Conservation (phyloP, 169 alveolate species). For the Amoebophrya sp. region DNA sequence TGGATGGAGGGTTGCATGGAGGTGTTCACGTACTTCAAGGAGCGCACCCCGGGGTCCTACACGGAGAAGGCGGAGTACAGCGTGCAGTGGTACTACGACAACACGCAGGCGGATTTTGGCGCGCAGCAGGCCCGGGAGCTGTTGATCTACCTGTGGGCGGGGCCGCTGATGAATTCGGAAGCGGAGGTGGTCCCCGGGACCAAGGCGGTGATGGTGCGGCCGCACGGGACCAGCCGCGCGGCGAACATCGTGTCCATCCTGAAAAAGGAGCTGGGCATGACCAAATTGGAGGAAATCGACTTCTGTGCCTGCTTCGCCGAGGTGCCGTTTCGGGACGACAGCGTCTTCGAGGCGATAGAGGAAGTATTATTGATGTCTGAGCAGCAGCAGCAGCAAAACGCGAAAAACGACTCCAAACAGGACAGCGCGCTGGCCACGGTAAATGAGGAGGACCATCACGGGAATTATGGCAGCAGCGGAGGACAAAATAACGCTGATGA, state of each 20-base stretch:
- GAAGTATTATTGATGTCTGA: not conserved
- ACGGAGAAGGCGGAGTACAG: constrained; percentile 38
- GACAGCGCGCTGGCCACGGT: too few species aligned
- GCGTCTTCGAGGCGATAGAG: constrained; percentile 37
- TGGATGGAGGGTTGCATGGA: constrained; percentile 32
- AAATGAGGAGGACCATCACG: too few species aligned
- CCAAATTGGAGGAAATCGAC: not conserved
- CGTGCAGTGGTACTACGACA: constrained; percentile 40
- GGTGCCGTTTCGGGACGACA: constrained; percentile 36
- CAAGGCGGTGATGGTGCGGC: constrained; percentile 35
- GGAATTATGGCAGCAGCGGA: too few species aligned
- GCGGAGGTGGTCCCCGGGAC: constrained; percentile 43
- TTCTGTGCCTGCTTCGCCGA: constrained; percentile 32
- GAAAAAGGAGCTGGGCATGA: not conserved
- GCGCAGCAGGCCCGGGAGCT: constrained; percentile 42
- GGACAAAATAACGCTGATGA: too few species aligned
- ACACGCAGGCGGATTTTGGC: constrained; percentile 45
- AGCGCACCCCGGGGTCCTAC: constrained; percentile 47
- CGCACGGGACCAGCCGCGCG: constrained; percentile 35
- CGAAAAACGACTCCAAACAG: too few species aligned
- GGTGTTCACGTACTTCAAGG: constrained; percentile 40
- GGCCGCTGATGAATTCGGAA: constrained; percentile 43
- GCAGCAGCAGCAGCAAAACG: too few species aligned
- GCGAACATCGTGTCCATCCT: constrained; percentile 33
- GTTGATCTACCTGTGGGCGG: constrained; percentile 46